A percentile compares a stretch with the other conserved stretches of the same genome.
Conservation (phyloP, 2,329 filamentous ascomycete genomes). For the Myriangium duriaei region DNA sequence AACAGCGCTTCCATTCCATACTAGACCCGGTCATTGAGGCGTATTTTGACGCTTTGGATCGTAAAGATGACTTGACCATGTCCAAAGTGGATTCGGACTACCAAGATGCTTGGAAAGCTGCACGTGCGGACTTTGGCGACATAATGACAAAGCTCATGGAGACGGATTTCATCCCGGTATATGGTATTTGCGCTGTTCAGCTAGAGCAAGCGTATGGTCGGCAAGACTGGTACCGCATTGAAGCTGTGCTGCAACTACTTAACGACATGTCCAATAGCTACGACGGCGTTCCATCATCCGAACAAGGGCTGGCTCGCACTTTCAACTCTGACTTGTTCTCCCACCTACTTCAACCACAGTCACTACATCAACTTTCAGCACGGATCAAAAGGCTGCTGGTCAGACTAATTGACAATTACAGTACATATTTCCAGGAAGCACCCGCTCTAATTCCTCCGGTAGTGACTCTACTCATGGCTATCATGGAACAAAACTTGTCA, state of each 20-base stretch:
- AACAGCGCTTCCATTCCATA: conserved; percentile 46
- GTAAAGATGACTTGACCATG: conserved; percentile 8
- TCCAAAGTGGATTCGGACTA: conserved; percentile 6
- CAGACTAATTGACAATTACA: conserved; percentile 57
- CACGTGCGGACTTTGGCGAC: conserved; percentile 57
- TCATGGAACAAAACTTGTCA: conserved; percentile 42
- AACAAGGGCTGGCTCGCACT: conserved; percentile 40
- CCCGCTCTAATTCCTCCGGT: conserved; percentile 54
- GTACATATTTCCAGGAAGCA: conserved; percentile 64
- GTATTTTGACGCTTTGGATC: conserved; percentile 5
- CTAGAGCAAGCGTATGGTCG: conserved; percentile 4
- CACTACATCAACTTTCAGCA: conserved; percentile 38
- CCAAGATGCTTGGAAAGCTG: conserved; percentile 4
- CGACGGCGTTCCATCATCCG: not conserved
- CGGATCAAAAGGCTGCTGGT: conserved; percentile 57
- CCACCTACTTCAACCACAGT: conserved; percentile 31
- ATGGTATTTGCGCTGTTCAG: conserved; percentile 5
- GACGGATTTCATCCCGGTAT: conserved; percentile 2
- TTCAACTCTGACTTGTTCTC: conserved; percentile 51
- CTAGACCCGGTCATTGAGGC: conserved; percentile 49
- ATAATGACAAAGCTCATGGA: conserved; percentile 32
- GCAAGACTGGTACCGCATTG: conserved; percentile 3
- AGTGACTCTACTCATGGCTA: conserved; percentile 61
- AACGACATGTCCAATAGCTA: conserved; percentile 6
- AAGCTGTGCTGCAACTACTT: conserved; percentile 3